phyloP scores from a whole-genome alignment of 352 stramenopile species.

The Pythium rishiriense region DNA sequence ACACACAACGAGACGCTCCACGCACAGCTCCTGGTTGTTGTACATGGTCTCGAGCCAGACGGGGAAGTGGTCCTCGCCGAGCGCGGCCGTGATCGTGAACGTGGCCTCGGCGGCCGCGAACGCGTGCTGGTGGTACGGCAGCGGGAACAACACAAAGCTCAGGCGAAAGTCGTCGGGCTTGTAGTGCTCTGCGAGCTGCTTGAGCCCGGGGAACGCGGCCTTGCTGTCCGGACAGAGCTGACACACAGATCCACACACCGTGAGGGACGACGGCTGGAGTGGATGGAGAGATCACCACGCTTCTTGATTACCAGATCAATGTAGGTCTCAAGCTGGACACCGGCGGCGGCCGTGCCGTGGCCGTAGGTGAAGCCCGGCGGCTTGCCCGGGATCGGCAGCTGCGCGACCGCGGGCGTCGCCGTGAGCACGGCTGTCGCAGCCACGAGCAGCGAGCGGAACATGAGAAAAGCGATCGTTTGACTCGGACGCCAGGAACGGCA shows the following conservation, averaged over 20 bases:
- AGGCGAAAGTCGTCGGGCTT: constrained; percentile 35
- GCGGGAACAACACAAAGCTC: constrained; percentile 39
- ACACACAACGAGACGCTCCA: not conserved
- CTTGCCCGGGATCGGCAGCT: constrained; percentile 60
- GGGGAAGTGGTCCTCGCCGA: constrained; percentile 35
- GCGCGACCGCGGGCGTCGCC: constrained; percentile 24
- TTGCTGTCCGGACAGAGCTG: constrained; percentile 42
- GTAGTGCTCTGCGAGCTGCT: constrained; percentile 33
- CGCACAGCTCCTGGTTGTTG: constrained; percentile 39
- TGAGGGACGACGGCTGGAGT: not conserved
- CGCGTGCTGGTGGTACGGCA: constrained; percentile 47
- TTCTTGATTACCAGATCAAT: constrained; percentile 66
- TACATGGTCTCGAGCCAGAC: constrained; percentile 43
- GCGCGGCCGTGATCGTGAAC: constrained; percentile 37
- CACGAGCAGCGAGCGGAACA: constrained; percentile 10
- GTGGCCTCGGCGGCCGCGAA: constrained; percentile 36
- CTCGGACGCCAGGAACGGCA: constrained; percentile 5
- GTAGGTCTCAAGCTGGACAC: constrained; percentile 82
- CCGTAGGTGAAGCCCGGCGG: constrained; percentile 66
- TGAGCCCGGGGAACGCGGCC: constrained; percentile 33
- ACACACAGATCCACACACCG: not conserved
- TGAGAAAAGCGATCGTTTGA: not conserved
- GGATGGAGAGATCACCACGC: not conserved
- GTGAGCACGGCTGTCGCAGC: constrained; percentile 1
- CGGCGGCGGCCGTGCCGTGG: constrained; percentile 44